A percentile compares a stretch with the other conserved stretches of the same genome.
Evolutionary conservation across 1,284 basidiomycete species (phyloP).

Genomic region (Chondrostereum purpureum): DNA sequence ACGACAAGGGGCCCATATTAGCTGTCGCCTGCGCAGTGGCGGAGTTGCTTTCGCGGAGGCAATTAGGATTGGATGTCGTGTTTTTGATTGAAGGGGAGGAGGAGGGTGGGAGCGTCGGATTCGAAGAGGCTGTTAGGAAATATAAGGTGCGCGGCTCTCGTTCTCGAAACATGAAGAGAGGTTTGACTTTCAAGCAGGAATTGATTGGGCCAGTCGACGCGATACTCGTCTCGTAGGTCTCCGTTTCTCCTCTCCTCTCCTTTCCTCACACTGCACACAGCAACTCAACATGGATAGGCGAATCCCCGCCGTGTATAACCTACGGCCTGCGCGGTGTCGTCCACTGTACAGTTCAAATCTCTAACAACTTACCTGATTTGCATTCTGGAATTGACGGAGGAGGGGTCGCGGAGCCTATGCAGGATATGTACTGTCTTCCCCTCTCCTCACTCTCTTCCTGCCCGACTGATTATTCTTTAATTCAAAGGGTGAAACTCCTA

Average conservation of each 20-base stretch:
- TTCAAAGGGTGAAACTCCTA: conserved; percentile 69
- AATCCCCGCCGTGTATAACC: conserved; percentile 91
- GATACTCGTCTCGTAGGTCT: conserved; percentile 78
- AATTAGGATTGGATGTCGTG: conserved; percentile 82
- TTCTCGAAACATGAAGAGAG: background rate
- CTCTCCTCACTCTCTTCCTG: background rate
- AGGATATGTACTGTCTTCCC: conserved; percentile 64
- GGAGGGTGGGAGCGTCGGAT: conserved; percentile 86
- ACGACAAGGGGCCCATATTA: conserved; percentile 92
- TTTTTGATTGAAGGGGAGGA: conserved; percentile 96
- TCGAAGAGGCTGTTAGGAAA: conserved; percentile 66
- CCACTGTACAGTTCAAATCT: conserved; percentile 73
- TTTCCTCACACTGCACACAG: conserved; percentile 32
- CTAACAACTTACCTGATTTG: conserved; percentile 64
- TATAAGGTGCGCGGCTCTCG: conserved; percentile 54
- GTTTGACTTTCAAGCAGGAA: conserved; percentile 35
- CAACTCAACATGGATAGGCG: conserved; percentile 97
- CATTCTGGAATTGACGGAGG: conserved; percentile 95
- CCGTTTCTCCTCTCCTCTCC: conserved; percentile 3
- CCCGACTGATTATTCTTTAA: conserved; percentile 9
- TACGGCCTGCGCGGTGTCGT: conserved; percentile 94
- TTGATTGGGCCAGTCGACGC: conserved; percentile 81
- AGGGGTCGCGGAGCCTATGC: conserved; percentile 82
- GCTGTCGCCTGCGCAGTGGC: conserved; percentile 88
- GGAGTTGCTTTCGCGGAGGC: conserved; percentile 64